Conservation (phyloP, 148 eudicot species). For the Rhododendron kiyosumense region DNA sequence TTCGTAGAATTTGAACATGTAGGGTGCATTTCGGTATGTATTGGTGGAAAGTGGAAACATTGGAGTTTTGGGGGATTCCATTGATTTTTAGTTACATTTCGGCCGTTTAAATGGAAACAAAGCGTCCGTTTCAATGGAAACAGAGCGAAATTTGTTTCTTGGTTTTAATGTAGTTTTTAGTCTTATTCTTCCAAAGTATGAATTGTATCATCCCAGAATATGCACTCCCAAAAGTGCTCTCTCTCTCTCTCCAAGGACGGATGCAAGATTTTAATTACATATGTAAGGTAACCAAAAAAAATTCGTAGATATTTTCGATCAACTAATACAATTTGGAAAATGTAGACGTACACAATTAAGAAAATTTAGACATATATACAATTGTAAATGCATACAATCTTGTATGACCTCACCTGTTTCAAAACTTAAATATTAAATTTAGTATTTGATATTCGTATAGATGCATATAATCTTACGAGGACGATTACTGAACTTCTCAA, state of each 20-base stretch:
- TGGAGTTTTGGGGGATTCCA: not conserved
- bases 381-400: not conserved
- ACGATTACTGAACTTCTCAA: not conserved
- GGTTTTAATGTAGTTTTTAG: not conserved
- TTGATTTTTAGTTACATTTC: not conserved
- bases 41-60: not conserved
- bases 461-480: not conserved
- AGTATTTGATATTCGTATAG: not conserved
- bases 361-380: not conserved
- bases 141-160: not conserved
- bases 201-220: not conserved
- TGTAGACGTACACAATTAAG: not conserved
- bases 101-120: not conserved
- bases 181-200: not conserved
- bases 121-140: not conserved
- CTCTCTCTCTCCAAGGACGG: not conserved
- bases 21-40: not conserved
- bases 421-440: not conserved
- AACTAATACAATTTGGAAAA: not conserved
- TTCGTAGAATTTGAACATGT: not conserved
- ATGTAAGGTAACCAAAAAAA: not conserved
- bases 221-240: not conserved
- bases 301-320: not conserved
- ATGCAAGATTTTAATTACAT: not conserved
- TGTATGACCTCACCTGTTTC: not conserved